Percentiles rank a stretch among this genome's conserved stretches.
phyloP scores from a whole-genome alignment of 306 rosid species.

The Carpinus fangiana region DNA sequence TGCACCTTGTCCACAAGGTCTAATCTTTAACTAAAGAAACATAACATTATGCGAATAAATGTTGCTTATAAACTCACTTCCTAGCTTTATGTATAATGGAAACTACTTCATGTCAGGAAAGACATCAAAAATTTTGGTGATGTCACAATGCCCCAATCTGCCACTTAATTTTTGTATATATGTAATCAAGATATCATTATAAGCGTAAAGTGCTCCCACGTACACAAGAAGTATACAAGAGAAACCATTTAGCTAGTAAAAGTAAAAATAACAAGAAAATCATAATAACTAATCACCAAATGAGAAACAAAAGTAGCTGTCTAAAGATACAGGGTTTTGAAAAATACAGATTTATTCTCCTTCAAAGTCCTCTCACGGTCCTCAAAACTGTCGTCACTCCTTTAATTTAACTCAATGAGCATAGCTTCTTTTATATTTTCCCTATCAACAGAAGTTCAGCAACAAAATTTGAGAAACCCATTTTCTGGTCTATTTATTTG shows the following conservation, averaged over 20 bases:
- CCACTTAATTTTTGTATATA: background rate
- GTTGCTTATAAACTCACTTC: background rate
- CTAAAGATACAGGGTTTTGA: too few species aligned
- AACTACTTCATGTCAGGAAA: background rate
- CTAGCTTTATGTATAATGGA: background rate
- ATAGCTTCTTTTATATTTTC: background rate
- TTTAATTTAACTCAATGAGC: background rate
- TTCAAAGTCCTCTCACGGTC: too few species aligned
- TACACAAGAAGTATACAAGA: too few species aligned
- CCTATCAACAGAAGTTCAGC: background rate
- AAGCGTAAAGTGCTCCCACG: too few species aligned
- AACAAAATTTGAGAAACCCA: background rate
- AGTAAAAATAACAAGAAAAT: too few species aligned
- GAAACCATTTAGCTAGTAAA: too few species aligned
- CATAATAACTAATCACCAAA: too few species aligned
- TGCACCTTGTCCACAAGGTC: background rate
- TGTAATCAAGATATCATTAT: too few species aligned
- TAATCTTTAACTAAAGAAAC: background rate
- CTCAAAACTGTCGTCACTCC: too few species aligned
- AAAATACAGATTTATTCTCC: too few species aligned
- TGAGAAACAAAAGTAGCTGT: too few species aligned
- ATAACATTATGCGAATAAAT: too few species aligned
- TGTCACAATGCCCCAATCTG: background rate
- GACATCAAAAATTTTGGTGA: background rate
- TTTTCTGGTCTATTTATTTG: background rate